Evolutionary conservation across 2,329 filamentous ascomycete species (phyloP), one percentile per base, ranked within the genome.

Genomic region (Phaeoacremonium minimum): DNA sequence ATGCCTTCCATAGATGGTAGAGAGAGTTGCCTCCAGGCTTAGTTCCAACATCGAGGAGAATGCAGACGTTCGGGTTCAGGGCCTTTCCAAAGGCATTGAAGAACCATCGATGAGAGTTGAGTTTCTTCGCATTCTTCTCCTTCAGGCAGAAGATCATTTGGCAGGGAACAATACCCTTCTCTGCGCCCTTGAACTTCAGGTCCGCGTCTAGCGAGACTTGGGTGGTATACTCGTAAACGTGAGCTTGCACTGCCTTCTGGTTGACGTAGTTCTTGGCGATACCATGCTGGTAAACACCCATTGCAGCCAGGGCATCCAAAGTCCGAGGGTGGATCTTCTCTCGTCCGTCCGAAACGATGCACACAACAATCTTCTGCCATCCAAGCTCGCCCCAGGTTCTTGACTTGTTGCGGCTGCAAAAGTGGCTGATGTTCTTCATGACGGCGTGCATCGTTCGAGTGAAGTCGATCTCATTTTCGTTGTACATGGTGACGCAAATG

Each of bases 231-330:
- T 98, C 93, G 67, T 98, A 98, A 12, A 98, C 87, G 64, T 98
- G 93, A 1, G 90, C 91, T 47, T 90, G 91, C 32, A 98, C 93
- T 43, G 94, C 88, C 50, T 87, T 87, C 54, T 93, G 84, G 65
- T 98, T 98, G 71, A 98, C 93, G 57, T 86, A 82, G 61, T 98
- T 98, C 75, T 98, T 98, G 41, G 93, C 93, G 53, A 98, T 97
- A 18, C 94, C 93, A 56, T 95, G 87, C 62, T 98, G 93, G 62
- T 98, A 98, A 36, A 96, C 89, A 42, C 93, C 93, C 80, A 98
- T 93, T 19, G 93, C 93, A 9, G 94, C 93, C 43, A 98, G 68
- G 6, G 89, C 93, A 57, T 98, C 94, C 2, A 98, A 75, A 0
- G 93, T 97, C 38, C 93, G 77, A 11, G 89, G 88, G 57, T 98